phyloP scores from a whole-genome alignment of 2,329 filamentous ascomycete species.

The Arthroderma sp. region DNA sequence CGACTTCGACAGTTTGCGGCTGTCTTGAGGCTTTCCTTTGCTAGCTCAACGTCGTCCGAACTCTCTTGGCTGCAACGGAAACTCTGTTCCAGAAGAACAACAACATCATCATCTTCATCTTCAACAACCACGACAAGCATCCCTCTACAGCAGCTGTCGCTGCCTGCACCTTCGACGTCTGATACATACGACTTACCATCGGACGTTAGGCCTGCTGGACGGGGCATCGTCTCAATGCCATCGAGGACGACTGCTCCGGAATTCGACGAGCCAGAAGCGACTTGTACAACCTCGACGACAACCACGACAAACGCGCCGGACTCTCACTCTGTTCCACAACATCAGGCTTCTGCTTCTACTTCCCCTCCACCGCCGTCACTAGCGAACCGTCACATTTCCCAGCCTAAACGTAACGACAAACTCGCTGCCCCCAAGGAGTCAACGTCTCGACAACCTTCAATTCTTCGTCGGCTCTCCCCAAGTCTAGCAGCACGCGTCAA shows the following conservation, averaged over 20 bases:
- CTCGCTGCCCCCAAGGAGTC: too few relatives aligned
- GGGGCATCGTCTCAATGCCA: slow-evolving; percentile 3
- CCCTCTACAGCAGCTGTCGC: slow-evolving; percentile 2
- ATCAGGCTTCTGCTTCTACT: too few relatives aligned
- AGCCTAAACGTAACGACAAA: too few relatives aligned
- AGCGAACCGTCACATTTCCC: too few relatives aligned
- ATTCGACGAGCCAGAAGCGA: background rate
- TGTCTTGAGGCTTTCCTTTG: background rate
- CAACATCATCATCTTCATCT: background rate
- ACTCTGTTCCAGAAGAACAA: background rate
- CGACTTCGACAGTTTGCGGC: too few relatives aligned
- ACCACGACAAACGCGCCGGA: background rate
- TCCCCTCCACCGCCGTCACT: too few relatives aligned
- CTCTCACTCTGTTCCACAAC: background rate
- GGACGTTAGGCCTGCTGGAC: background rate
- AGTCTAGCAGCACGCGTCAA: slow-evolving; percentile 31
- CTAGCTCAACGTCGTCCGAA: background rate
- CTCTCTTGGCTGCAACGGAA: background rate
- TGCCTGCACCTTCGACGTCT: background rate
- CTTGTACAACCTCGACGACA: background rate
- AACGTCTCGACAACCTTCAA: slow-evolving; percentile 11
- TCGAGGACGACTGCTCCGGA: background rate
- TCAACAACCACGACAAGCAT: slow-evolving; percentile 3
- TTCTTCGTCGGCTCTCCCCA: slow-evolving; percentile 31
- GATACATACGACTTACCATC: background rate